phyloP scores from a whole-genome alignment of 1,139 yeast genomes.

The Yamadazyma sp. region DNA sequence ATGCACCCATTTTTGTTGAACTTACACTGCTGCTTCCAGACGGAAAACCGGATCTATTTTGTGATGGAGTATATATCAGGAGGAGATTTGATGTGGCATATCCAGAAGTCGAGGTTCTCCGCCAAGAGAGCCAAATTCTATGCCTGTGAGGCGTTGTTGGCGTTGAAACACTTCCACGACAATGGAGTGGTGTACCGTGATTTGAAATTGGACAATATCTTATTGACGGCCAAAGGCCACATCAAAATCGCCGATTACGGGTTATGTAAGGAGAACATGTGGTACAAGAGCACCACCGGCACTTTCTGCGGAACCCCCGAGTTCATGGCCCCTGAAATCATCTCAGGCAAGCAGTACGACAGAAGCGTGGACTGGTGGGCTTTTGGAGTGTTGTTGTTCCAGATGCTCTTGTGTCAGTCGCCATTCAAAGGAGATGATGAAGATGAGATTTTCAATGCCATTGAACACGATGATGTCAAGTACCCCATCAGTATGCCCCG shows the following conservation, averaged over 20 bases:
- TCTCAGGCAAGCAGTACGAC: conserved; percentile 88
- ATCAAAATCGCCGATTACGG: conserved; percentile 97
- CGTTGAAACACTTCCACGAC: conserved; percentile 90
- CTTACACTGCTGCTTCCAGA: conserved; percentile 93
- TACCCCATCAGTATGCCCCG: conserved; percentile 98
- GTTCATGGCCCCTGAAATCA: conserved; percentile 97
- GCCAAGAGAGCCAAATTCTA: conserved; percentile 92
- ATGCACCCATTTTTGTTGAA: conserved; percentile 91
- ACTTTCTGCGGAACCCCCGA: conserved; percentile 99
- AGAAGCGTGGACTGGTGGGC: conserved; percentile 99
- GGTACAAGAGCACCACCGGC: conserved; percentile 85
- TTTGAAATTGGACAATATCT: conserved; percentile 88
- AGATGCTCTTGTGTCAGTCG: conserved; percentile 93
- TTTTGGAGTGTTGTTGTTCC: conserved; percentile 92
- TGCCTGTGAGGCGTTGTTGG: conserved; percentile 93
- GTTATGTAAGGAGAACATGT: conserved; percentile 93
- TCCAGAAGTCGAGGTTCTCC: conserved; percentile 86
- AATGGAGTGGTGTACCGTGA: conserved; percentile 96
- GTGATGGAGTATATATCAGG: conserved; percentile 98
- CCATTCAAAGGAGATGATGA: conserved; percentile 99
- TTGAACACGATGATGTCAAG: conserved; percentile 93
- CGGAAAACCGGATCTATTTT: conserved; percentile 93
- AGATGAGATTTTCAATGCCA: conserved; percentile 97
- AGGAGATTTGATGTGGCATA: conserved; percentile 99
- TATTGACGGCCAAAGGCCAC: conserved; percentile 89